phyloP scores from a whole-genome alignment of 2,329 filamentous ascomycete genomes.

The Ophiostoma ulmi region DNA sequence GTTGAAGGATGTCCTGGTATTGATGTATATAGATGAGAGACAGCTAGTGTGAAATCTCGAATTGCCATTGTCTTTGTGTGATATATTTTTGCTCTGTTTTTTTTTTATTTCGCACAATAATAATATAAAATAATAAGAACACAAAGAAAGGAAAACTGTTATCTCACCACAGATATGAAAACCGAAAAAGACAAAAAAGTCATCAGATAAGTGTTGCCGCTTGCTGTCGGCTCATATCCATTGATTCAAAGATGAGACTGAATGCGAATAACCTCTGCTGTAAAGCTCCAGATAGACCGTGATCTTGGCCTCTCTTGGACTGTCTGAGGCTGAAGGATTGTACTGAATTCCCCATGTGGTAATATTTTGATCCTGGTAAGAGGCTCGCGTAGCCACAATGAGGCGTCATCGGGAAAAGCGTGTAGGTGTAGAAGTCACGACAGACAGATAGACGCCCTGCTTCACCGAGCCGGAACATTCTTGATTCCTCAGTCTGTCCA shows the following conservation, averaged over 20 bases:
- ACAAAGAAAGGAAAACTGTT: not conserved
- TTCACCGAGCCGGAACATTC: not conserved
- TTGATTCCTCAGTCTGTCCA: not conserved
- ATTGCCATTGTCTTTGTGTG: not conserved
- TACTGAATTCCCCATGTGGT: conserved; percentile 1
- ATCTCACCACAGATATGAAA: no score
- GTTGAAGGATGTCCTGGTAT: not conserved
- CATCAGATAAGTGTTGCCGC: not conserved
- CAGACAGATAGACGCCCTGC: not conserved
- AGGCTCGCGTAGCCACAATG: not conserved
- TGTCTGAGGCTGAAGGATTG: not conserved
- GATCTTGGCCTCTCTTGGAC: not conserved
- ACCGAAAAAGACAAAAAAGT: no score
- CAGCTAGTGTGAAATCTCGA: no score
- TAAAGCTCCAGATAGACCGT: not conserved
- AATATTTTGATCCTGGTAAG: not conserved
- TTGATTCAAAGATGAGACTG: not conserved
- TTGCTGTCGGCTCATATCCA: not conserved
- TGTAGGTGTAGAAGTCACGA: not conserved
- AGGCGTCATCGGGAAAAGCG: no score
- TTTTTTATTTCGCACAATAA: no score
- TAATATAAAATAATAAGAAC: no score
- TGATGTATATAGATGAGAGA: not conserved
- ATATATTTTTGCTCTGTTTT: no score
- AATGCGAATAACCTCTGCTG: not conserved